These are phyloP conservation scores for Westerdykella sp. DNA, from an alignment of 2,329 filamentous ascomycete species.

Conservation along the genomic window DNA sequence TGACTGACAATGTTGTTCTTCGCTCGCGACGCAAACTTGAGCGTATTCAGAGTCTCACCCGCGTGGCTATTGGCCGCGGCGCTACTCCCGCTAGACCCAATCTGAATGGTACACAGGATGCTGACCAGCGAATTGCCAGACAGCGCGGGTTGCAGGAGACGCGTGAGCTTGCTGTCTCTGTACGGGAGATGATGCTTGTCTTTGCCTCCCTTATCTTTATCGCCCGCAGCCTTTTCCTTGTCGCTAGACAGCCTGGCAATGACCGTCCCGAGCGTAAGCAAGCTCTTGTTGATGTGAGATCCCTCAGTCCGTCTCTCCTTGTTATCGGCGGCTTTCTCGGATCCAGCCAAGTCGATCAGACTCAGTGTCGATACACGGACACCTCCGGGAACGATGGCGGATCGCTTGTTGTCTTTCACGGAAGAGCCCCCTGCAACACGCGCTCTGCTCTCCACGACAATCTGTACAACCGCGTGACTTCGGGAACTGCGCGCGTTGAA, in stretches of 20 bases:
- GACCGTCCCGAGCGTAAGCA: slow-evolving; percentile 90
- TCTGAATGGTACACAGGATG: slow-evolving; percentile 93
- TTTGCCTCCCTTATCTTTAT: slow-evolving; percentile 70
- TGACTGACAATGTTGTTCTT: slow-evolving; percentile 98
- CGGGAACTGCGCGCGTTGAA: slow-evolving; percentile 95
- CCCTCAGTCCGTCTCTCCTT: slow-evolving; percentile 93
- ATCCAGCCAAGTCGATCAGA: slow-evolving; percentile 92
- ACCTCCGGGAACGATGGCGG: slow-evolving; percentile 60
- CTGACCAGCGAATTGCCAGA: slow-evolving; percentile 93
- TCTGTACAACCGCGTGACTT: slow-evolving; percentile 97
- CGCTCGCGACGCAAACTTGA: slow-evolving; percentile 93
- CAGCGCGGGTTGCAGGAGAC: slow-evolving; percentile 83
- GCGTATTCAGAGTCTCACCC: slow-evolving; percentile 84
- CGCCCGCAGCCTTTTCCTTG: slow-evolving; percentile 63
- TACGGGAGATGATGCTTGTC: slow-evolving; percentile 89
- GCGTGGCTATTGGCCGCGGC: slow-evolving; percentile 69
- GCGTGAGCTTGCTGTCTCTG: slow-evolving; percentile 92
- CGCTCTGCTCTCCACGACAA: slow-evolving; percentile 94
- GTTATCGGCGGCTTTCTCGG: slow-evolving; percentile 88
- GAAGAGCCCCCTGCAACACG: slow-evolving; percentile 56
- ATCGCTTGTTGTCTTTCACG: slow-evolving; percentile 38
- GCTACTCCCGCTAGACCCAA: slow-evolving; percentile 67
- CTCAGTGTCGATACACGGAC: slow-evolving; percentile 93
- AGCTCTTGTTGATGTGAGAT: slow-evolving; percentile 96
- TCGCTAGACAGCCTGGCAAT: slow-evolving; percentile 86